phyloP scores from a whole-genome alignment of 2,329 filamentous ascomycete species.

The Gnomoniopsis smithogilvyi region DNA sequence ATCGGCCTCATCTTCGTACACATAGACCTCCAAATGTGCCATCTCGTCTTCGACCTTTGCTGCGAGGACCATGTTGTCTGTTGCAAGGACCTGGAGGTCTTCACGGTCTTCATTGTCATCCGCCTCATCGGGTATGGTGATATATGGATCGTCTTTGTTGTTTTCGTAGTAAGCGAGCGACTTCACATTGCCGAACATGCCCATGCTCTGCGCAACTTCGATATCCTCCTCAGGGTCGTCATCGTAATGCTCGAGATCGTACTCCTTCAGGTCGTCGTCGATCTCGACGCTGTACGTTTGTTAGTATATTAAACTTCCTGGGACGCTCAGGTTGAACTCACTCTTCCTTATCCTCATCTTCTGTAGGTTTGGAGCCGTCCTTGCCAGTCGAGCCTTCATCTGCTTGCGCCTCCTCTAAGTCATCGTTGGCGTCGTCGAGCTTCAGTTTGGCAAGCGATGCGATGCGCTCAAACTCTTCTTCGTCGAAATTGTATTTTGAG shows the following conservation, averaged over 20 bases:
- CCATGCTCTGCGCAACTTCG: slow-evolving; percentile 65
- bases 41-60: slow-evolving; percentile 97
- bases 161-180: slow-evolving; percentile 91
- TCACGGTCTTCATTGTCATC: slow-evolving; percentile 83
- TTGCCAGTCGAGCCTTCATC: slow-evolving; percentile 24
- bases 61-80: slow-evolving; percentile 88
- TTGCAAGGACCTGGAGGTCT: slow-evolving; percentile 87
- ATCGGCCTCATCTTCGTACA: slow-evolving; percentile 92
- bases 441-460: slow-evolving; percentile 72
- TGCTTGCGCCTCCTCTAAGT: slow-evolving; percentile 68
- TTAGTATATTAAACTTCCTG: slow-evolving; percentile 19
- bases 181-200: slow-evolving; percentile 94
- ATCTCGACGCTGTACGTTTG: slow-evolving; percentile 41
- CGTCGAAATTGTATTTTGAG: slow-evolving; percentile 71
- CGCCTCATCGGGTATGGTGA: slow-evolving; percentile 69
- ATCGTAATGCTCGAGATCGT: slow-evolving; percentile 94
- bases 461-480: slow-evolving; percentile 72
- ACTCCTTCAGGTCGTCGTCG: slow-evolving; percentile 92
- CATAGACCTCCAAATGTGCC: slow-evolving; percentile 92
- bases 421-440: slow-evolving; percentile 88
- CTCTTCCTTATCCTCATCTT: slow-evolving; percentile 26
- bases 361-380: slow-evolving; percentile 20
- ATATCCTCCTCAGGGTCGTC: slow-evolving; percentile 68
- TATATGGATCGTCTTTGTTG: slow-evolving; percentile 94
- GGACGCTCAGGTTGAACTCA: slow-evolving; percentile 27